Evolutionary conservation across 352 stramenopile species (phyloP), one percentile per base, ranked within the genome.

Genomic region (Globisporangium takayamanum): DNA sequence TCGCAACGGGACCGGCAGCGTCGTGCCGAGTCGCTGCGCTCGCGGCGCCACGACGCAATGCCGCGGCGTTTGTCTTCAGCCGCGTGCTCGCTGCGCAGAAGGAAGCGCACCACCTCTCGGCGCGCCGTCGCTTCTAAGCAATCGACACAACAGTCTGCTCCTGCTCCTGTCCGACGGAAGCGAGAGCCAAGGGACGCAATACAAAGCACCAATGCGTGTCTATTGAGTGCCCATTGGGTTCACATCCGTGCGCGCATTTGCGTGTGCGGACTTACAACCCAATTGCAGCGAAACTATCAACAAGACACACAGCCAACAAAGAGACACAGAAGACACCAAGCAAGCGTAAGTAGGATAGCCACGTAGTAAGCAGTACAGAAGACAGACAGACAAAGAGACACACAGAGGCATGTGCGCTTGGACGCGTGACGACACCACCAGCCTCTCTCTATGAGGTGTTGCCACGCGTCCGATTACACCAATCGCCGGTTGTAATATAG

Each of bases 71-170:
- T 5, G 58, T 63, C 20, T 57, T 67, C 46, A 51, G 62, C 50
- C 70, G 67, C 55, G 64, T 77, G 26, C 20, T 62, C 33, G 60
- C 60, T 30, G 55, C 60, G 39, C 57, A 77, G 11, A 68, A 74
- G 37, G 59, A 70, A 63, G 62, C 64, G 56, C 62, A 68, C 14
- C 62, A 37, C 46, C 62, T 64, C 55, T 69, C 44, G 22, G 44
- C 50, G 33, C 51, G 54, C 39, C 60, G 59, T 53, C 70, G 70
- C 50, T 70, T 74, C 37, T 77, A 71, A 66, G 39, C 5, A 3
- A 11, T 46, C 39, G 42, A 11, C 46, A 47, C 33, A 39, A 1
- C 33, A 10, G 33, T 39, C 36, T 26, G 10, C 2, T 18, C 36
- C 18, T 30, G n/a, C 26, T 55, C 45, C 16, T 51, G 49, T 50